Base-by-base conservation (phyloP, 2,329 filamentous ascomycete species). In the Aspergillus hortae region DNA sequence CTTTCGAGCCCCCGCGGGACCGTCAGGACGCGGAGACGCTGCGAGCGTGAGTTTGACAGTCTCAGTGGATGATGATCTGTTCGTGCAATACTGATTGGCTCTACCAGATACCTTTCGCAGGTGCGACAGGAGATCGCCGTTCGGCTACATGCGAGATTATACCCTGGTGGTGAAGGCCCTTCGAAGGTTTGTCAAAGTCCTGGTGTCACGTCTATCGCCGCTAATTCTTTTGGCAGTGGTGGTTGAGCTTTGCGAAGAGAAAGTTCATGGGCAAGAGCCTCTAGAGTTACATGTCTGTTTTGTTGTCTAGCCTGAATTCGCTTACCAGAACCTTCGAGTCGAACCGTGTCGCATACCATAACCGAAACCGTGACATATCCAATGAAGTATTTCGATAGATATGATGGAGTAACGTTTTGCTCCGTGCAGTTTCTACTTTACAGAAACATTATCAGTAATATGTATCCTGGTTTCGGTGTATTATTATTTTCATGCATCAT, bases 231-330 rank as follows among this genome's bases (percentile, higher is more conserved):
- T 77, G 73, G 6, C 83, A 95, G 85, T 97, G 92, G 90, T 99
- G 94, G 94, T 76, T 99, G 71, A 97, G 94, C 80, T 99, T 96
- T 72, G 90, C 89, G 49, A 97, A 97, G 86, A 87, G 94, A 77
- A 96, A 96, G 84, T 99, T 99, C 70, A 97, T 99, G 94, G 92
- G 92, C 72, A 97, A 97, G 84, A 83, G 84, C 61, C 77, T 94
- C 75, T 92, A 79, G 61, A 64, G 35, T 53, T 45, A 51, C 32
- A 36, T 67, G 49, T 27, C 54, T 51, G 53, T 56, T 61, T 60
- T 43, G 27, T 56, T 52, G 48, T 54, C 54, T 52, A 55, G 43
- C 52, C 38, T 21, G 43, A 33, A 40, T 40, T 27, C 48, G 56
- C 58, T 56, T 58, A 49, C 56, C 56, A 58, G 55, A 47, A 51